Evolutionary conservation across 2,329 filamentous ascomycete genomes (phyloP).

Genomic region (Kalaharituber pfeilii): DNA sequence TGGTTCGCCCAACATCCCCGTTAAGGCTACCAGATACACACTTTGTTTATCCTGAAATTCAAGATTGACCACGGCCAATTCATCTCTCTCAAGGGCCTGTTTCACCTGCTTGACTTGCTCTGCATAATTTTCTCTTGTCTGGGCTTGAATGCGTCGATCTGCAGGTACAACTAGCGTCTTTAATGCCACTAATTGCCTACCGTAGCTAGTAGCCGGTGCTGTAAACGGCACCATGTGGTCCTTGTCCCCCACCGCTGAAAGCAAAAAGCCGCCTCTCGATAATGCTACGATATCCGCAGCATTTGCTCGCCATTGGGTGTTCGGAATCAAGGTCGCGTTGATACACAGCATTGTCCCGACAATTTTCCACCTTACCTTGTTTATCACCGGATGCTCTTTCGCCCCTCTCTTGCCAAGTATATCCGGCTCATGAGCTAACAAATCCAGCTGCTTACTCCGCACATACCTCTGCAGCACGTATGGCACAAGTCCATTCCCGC

Average conservation of each 20-base stretch:
- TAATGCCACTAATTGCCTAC: background rate
- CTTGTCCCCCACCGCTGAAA: background rate
- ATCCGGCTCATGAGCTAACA: constrained; percentile 3
- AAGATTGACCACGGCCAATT: constrained; percentile 18
- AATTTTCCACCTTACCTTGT: constrained; percentile 11
- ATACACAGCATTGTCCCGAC: constrained; percentile 18
- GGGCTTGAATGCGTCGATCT: background rate
- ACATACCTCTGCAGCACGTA: constrained; percentile 16
- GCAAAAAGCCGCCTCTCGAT: constrained; percentile 6
- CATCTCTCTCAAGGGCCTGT: constrained; percentile 14
- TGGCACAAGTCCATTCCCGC: background rate
- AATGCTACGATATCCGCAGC: constrained; percentile 15
- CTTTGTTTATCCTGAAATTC: constrained; percentile 17
- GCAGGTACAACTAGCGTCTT: background rate
- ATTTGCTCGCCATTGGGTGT: constrained; percentile 14
- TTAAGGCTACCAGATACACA: constrained; percentile 18
- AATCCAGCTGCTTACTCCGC: constrained; percentile 9
- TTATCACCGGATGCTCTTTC: background rate
- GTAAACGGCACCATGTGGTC: background rate
- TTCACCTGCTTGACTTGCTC: constrained; percentile 10
- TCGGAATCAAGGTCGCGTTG: constrained; percentile 12
- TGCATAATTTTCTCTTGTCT: background rate
- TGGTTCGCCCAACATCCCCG: constrained; percentile 11
- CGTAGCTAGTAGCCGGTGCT: background rate
- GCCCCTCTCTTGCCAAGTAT: background rate